Evolutionary conservation across 2,329 filamentous ascomycete genomes (phyloP), one percentile per base, ranked within the genome.

Genomic region (Diaporthe longicolla): DNA sequence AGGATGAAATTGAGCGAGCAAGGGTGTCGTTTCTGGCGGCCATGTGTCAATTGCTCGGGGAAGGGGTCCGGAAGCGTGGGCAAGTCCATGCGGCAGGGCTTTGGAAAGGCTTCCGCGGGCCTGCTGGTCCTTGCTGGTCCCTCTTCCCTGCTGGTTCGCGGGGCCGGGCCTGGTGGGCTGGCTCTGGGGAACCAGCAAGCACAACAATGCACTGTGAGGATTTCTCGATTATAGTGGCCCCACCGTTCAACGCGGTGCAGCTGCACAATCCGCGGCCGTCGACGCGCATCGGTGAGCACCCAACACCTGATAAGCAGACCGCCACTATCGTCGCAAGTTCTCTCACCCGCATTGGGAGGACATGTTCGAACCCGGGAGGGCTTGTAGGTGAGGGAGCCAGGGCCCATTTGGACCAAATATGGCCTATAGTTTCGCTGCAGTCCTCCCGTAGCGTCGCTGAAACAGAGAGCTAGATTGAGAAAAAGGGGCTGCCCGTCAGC

Each of bases 21-120:
- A 68, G 70, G 73, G 58, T 50, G 45, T 75, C 32, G 65, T 75
- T 73, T 75, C 65, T 70, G 70, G 73, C 71, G 63, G 71, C 73
- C 73, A 75, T 75, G 74, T 75, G 74, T 75, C 74, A 74, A 74
- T 63, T 50, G 54, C 65, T 70, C 74, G 71, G 74, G 74, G 74
- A 75, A 73, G 26, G 68, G 61, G 48, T 66, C 74, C 68, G 74
- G 74, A 70, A 74, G 58, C 58, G 52, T 61, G 73, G 71, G n/a
- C 50, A 37, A 69, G 40, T 74, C 63, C 43, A 52, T 37, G 68
- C 68, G 74, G 74, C 66, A 74, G 29, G 29, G 29, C 29, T 29
- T 29, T 29, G 29, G 29, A 29, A 29, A 45, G 52, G 58, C 71
- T 71, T 69, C 74, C 74, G 74, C 72, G 68, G 45, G 37, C 48